phyloP scores from a whole-genome alignment of 1,139 yeast species.

The Sugiyamaella paludigena region DNA sequence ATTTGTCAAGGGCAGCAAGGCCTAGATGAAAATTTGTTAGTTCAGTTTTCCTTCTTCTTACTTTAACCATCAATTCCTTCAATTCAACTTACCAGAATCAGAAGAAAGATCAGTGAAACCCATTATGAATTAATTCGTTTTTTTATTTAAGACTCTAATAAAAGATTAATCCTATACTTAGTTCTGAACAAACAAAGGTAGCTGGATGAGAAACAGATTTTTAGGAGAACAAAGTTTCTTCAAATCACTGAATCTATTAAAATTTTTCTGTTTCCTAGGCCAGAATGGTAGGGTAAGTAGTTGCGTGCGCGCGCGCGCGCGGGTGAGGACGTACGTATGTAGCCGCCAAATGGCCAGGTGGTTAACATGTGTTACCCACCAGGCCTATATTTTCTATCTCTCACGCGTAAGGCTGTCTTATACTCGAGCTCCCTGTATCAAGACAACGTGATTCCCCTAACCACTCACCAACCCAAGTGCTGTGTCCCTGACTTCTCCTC shows the following conservation, averaged over 20 bases:
- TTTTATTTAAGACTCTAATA: too few species aligned
- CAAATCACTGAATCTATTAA: neutral
- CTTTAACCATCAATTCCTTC: conserved; percentile 1
- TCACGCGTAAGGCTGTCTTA: too few species aligned
- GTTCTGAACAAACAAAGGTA: neutral
- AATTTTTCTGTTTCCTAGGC: neutral
- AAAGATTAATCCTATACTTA: neutral
- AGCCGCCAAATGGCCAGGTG: too few species aligned
- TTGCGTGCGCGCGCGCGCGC: neutral
- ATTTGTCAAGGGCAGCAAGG: conserved; percentile 78
- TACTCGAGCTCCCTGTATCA: too few species aligned
- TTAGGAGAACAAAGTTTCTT: too few species aligned
- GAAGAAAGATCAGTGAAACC: conserved; percentile 45
- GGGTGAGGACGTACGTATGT: too few species aligned
- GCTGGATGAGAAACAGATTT: neutral
- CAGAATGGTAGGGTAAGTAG: neutral
- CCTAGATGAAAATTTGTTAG: conserved; percentile 39
- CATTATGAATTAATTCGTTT: conserved; percentile 27
- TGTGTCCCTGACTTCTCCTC: too few species aligned
- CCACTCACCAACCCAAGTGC: too few species aligned
- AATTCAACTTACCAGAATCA: conserved; percentile 38
- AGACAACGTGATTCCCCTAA: too few species aligned
- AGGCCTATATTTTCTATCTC: too few species aligned
- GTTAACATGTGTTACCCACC: too few species aligned
- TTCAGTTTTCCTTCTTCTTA: too few species aligned